Conservation (phyloP, 257 asterid species). For the Nicotiana noctiflora region DNA sequence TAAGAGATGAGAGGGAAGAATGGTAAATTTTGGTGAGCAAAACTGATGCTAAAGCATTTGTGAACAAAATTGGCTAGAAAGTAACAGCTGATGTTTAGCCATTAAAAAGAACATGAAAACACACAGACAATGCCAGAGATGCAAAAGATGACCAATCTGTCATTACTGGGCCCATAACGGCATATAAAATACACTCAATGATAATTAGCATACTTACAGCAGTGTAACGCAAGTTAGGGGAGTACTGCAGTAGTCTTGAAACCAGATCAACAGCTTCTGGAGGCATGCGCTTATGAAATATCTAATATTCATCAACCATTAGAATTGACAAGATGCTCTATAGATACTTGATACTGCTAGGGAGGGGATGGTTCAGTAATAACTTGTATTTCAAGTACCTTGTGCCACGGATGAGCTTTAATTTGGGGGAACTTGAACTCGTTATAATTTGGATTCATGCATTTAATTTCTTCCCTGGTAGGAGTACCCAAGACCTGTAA, state of each 20-base stretch:
- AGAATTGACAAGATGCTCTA: background rate
- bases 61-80: background rate
- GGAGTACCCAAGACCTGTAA: conserved; percentile 60
- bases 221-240: conserved; percentile 50
- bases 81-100: background rate
- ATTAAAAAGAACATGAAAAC: background rate
- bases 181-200: background rate
- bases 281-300: conserved; percentile 55
- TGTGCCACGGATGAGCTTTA: conserved; percentile 68
- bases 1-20: background rate
- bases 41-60: too few species aligned
- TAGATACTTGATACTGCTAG: background rate
- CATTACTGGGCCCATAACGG: background rate
- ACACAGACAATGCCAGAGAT: background rate
- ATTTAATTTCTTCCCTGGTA: conserved; percentile 56
- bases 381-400: conserved; percentile 22
- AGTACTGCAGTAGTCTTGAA: conserved; percentile 53
- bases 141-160: background rate
- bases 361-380: background rate
- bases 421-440: conserved; percentile 56
- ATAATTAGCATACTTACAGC: conserved; percentile 34
- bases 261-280: conserved; percentile 63
- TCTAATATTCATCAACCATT: conserved; percentile 22
- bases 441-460: conserved; percentile 59
- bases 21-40: background rate